phyloP scores from a whole-genome alignment of 2,329 filamentous ascomycete genomes.

The Neobulgaria alba region DNA sequence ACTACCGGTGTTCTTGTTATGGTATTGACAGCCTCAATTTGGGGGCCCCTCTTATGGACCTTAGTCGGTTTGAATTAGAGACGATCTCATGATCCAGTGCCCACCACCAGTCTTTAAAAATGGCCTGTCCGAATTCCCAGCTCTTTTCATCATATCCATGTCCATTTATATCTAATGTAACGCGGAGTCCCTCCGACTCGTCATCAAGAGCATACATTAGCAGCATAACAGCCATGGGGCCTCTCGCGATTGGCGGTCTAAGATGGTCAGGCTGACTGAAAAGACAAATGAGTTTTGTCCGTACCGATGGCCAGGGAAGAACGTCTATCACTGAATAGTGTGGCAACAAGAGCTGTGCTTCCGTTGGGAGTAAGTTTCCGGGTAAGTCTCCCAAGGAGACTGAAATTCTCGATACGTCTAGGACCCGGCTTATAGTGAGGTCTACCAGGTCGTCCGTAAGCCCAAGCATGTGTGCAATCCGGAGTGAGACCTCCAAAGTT shows the following conservation, averaged over 20 bases:
- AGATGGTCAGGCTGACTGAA: conserved; percentile 12
- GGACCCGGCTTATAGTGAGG: too few relatives aligned
- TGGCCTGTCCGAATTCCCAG: conserved; percentile 13
- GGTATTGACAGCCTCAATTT: too few relatives aligned
- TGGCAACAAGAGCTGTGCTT: too few relatives aligned
- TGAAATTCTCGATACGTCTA: too few relatives aligned
- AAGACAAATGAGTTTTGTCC: conserved; percentile 12
- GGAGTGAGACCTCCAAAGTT: too few relatives aligned
- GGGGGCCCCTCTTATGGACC: too few relatives aligned
- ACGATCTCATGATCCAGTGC: conserved; percentile 10
- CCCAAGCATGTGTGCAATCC: too few relatives aligned
- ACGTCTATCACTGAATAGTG: too few relatives aligned
- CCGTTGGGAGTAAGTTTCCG: too few relatives aligned
- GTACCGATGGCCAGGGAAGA: conserved; percentile 14
- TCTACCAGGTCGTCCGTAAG: too few relatives aligned
- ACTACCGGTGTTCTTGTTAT: too few relatives aligned
- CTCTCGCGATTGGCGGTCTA: conserved; percentile 8
- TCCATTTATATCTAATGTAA: conserved; percentile 5
- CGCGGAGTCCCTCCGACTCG: conserved; percentile 12
- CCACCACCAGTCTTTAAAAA: conserved; percentile 15
- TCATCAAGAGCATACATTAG: conserved; percentile 12
- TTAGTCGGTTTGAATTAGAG: conserved; percentile 12
- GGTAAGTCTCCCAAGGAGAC: too few relatives aligned
- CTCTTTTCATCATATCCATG: conserved; percentile 7
- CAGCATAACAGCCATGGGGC: conserved; percentile 9